Percentiles rank a stretch among this genome's conserved stretches.
Conservation (phyloP, 495 filamentous ascomycete genomes). For the Viridothelium virens region DNA sequence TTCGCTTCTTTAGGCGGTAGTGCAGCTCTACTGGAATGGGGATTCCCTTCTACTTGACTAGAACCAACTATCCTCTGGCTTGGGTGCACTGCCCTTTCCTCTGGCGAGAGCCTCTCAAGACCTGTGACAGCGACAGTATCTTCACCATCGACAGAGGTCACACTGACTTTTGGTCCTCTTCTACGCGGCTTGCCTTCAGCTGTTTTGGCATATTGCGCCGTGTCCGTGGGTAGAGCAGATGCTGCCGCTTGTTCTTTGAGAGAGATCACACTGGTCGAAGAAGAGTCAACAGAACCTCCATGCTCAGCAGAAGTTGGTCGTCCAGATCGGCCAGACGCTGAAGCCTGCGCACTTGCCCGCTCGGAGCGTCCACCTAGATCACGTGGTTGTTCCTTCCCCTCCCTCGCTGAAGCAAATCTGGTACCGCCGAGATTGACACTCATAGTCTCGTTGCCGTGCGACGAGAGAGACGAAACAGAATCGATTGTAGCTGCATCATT, state of each 20-base stretch:
- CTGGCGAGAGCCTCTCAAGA: background rate
- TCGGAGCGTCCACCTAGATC: background rate
- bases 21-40: background rate
- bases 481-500: background rate
- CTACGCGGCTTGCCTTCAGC: background rate
- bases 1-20: background rate
- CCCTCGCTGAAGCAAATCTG: background rate
- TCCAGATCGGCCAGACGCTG: background rate
- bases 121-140: background rate
- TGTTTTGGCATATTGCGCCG: background rate
- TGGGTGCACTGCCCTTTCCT: background rate
- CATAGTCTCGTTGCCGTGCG: background rate
- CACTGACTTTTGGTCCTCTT: constrained; percentile 3
- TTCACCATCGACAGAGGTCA: constrained; percentile 1
- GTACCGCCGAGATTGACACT: background rate
- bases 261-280: background rate
- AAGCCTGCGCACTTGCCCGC: background rate
- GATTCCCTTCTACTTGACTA: background rate
- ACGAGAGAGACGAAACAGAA: constrained; percentile 1
- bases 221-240: background rate
- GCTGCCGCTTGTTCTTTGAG: background rate
- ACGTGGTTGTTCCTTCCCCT: background rate
- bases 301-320: background rate
- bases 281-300: background rate
- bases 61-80: background rate